Evolutionary conservation across 2,329 filamentous ascomycete genomes (phyloP).

Genomic region (Colletotrichum caudatum): DNA sequence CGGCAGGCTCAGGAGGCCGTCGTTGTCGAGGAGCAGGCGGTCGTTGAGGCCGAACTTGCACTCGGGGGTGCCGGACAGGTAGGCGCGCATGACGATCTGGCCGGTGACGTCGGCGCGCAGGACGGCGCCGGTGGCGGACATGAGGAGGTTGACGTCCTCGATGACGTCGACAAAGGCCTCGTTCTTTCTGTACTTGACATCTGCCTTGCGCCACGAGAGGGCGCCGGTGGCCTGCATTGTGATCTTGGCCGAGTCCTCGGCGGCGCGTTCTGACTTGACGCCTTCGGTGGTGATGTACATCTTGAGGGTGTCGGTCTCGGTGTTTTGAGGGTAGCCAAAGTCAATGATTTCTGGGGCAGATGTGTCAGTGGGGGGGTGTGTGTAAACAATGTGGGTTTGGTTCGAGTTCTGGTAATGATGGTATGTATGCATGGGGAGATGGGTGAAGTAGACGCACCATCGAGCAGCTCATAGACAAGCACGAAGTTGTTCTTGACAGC

Average conservation of each 20-base stretch:
- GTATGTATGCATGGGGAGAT: background rate
- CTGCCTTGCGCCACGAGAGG: slow-evolving; percentile 94
- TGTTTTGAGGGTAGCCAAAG: slow-evolving; percentile 99
- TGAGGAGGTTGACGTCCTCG: slow-evolving; percentile 97
- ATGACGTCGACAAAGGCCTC: slow-evolving; percentile 99
- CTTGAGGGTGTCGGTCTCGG: slow-evolving; percentile 97
- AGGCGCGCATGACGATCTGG: slow-evolving; percentile 98
- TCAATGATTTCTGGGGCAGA: slow-evolving; percentile 87
- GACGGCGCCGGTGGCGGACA: slow-evolving; percentile 97
- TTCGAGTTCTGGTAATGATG: background rate
- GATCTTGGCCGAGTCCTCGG: slow-evolving; percentile 95
- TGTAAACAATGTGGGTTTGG: too few species aligned
- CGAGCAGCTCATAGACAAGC: slow-evolving; percentile 94
- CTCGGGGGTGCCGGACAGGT: slow-evolving; percentile 94
- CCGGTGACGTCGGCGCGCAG: slow-evolving; percentile 96
- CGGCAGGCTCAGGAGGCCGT: slow-evolving; percentile 73
- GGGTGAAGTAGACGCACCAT: slow-evolving; percentile 69
- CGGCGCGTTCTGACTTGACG: slow-evolving; percentile 88
- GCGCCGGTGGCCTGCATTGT: slow-evolving; percentile 99
- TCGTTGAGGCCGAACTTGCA: slow-evolving; percentile 99
- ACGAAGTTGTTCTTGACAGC: slow-evolving; percentile 99
- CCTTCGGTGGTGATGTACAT: slow-evolving; percentile 99
- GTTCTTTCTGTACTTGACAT: slow-evolving; percentile 99
- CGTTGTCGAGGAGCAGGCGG: slow-evolving; percentile 87
- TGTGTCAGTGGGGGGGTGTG: background rate